Conservation (phyloP, 2,329 filamentous ascomycete species). For the Tolypocladium sp. region DNA sequence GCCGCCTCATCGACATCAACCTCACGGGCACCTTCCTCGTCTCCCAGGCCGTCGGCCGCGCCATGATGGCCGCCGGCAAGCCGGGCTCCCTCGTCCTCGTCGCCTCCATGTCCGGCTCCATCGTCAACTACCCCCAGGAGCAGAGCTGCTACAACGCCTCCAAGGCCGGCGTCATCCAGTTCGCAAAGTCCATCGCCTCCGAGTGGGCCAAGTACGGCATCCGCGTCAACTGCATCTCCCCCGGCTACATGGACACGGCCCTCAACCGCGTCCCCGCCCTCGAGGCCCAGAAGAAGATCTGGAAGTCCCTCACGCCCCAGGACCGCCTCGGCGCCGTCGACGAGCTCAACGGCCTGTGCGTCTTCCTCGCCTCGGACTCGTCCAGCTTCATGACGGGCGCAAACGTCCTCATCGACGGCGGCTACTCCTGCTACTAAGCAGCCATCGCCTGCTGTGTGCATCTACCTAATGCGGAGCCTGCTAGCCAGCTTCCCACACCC, state of each 20-base stretch:
- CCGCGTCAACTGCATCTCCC: constrained; percentile 76
- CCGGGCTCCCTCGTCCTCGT: constrained; percentile 68
- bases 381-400: constrained; percentile 70
- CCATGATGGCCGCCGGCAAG: constrained; percentile 65
- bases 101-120: constrained; percentile 72
- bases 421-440: constrained; percentile 53
- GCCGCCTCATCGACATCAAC: constrained; percentile 74
- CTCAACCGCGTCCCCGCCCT: constrained; percentile 70
- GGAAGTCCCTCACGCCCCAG: constrained; percentile 66
- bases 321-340: constrained; percentile 62
- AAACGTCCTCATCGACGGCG: constrained; percentile 64
- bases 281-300: constrained; percentile 75
- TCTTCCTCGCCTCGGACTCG: constrained; percentile 67
- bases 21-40: constrained; percentile 71
- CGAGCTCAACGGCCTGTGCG: constrained; percentile 68
- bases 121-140: constrained; percentile 82
- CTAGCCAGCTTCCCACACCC: background rate
- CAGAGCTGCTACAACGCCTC: constrained; percentile 78
- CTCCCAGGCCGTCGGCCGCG: constrained; percentile 60
- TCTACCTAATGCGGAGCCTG: background rate
- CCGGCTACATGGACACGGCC: constrained; percentile 80
- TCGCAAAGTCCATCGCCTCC: constrained; percentile 71
- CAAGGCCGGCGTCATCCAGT: constrained; percentile 71
- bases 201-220: constrained; percentile 79
- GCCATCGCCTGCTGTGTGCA: background rate